Percentiles rank a stretch among this genome's conserved stretches.
These are phyloP conservation scores for Alternaria gansuensis DNA, from an alignment of 2,329 filamentous ascomycete genomes.

Conservation along the genomic window DNA sequence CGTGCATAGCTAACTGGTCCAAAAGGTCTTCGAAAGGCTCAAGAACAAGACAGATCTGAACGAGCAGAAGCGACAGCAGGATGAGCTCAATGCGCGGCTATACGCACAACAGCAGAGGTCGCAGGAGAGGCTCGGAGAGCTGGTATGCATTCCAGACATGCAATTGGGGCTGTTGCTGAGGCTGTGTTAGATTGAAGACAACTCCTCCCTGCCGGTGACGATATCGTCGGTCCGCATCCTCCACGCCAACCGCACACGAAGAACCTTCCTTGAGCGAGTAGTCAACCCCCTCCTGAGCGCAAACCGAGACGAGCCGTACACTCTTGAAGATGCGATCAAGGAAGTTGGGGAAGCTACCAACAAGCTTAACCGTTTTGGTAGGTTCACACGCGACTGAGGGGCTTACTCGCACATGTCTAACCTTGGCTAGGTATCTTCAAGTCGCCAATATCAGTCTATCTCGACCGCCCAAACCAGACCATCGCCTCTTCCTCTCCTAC, in stretches of 20 bases:
- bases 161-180: conserved; percentile 20
- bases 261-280: conserved; percentile 81
- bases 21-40: conserved; percentile 68
- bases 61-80: conserved; percentile 66
- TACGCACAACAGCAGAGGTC: conserved; percentile 68
- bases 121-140: conserved; percentile 69
- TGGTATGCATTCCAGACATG: conserved; percentile 61
- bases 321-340: conserved; percentile 76
- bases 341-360: conserved; percentile 75
- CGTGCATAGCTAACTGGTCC: conserved; percentile 24
- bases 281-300: conserved; percentile 79
- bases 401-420: conserved; percentile 25
- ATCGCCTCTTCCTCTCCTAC: conserved; percentile 75
- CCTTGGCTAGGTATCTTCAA: conserved; percentile 80
- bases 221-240: conserved; percentile 86
- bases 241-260: conserved; percentile 83
- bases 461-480: conserved; percentile 76
- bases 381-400: conserved; percentile 29
- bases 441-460: conserved; percentile 79
- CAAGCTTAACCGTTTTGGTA: conserved; percentile 84
- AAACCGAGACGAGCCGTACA: conserved; percentile 73
- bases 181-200: conserved; percentile 71
- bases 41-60: conserved; percentile 67
- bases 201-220: conserved; percentile 85
- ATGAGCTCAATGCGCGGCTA: conserved; percentile 67